Evolutionary conservation across 495 filamentous ascomycete genomes (phyloP), one percentile per base, ranked within the genome.

Genomic region (Daldinia decipiens): DNA sequence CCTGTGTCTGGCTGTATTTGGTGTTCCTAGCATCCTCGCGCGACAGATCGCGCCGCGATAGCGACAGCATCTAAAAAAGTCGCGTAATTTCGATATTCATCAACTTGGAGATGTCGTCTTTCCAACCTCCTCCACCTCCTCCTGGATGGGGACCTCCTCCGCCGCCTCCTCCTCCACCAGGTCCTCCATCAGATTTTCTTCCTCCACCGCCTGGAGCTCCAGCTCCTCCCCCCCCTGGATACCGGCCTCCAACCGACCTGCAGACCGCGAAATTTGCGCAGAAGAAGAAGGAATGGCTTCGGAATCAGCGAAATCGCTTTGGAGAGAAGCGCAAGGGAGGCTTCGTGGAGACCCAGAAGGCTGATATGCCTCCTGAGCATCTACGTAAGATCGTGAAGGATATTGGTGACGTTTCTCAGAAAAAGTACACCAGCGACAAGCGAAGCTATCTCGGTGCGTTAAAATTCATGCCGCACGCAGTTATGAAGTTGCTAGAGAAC

Each of bases 401-500:
- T 80, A 98, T 99, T 76, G 96, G 96, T 68, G 96, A 99, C 84
- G 95, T 99, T 47, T 98, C 94, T 52, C 96, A 99, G 81, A 98
- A 98, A 83, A 99, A 98, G 80, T 98, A 97, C 84, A 97, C 92
- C 76, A 97, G 91, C 76, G 96, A 99, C 84, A 99, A 99, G 85
- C 90, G 96, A 63, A 97, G 93, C 79, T 99, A 99, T 82, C 87
- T 99, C 27, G 96, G 96, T 57, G 95, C 96, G 47, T 80, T 99
- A 68, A 99, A 99, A 82, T 99, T 97, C 80, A 99, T 99, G 96
- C 96, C 96, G 1, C 96, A 99, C 78, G 96, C 96, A n/a, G 96
- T 99, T 9, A 80, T 99, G 82, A 99, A 99, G 84, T 88, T 99
- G 19, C 76, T 99, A 62, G 96, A 99, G 85, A 99, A 99, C 77